Evolutionary conservation across 73 alveolate genomes (phyloP), one percentile per base, ranked within the genome.

Genomic region (Uronychia binucleata): DNA sequence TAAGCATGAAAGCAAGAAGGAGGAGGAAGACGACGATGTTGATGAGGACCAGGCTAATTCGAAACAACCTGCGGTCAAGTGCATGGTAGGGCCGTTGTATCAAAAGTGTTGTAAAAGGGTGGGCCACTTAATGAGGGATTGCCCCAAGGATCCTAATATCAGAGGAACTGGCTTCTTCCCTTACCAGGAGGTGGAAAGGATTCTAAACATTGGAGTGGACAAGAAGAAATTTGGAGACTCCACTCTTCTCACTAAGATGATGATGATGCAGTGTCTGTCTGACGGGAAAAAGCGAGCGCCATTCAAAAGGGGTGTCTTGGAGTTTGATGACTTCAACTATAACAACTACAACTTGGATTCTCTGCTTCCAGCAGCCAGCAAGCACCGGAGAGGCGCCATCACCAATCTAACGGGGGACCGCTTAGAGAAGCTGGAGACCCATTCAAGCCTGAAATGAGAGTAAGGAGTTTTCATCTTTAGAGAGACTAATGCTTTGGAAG

Each of bases 61-160:
- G 13, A 81, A 78, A 34, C 87, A 81, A 67, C 79, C 29, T 1
- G 78, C 28, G 25, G 74, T 78, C 29, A 77, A 75, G 67, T 79
- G 76, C 30, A 0, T 35, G 67, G 83, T 67, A 19, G 33, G 86
- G 33, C 90, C 94, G 76, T 33, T 59, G n/a, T n/a, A n/a, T n/a
- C n/a, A n/a, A n/a, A n/a, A n/a, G 67, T 91, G 93, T 81, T 92
- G 97, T 77, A 88, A 88, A 33, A 93, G 75, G 31, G 83, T 59
- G 0, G 97, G 97, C 0, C 97, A 92, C 82, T 27, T 86, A 46
- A 76, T 78, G 1, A 60, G 67, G 31, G 93, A 90, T 46, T 93
- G 97, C 35, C 97, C 97, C 1, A 60, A 82, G 59, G 97, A 93
- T 76, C 97, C 97, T 13, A 93, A 93, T 76, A 31, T 89, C 14